A percentile compares a stretch with the other conserved stretches of the same genome.
These are phyloP conservation scores for Aspergillus ochraceus DNA, from an alignment of 2,329 filamentous ascomycete species.

Conservation along the genomic window DNA sequence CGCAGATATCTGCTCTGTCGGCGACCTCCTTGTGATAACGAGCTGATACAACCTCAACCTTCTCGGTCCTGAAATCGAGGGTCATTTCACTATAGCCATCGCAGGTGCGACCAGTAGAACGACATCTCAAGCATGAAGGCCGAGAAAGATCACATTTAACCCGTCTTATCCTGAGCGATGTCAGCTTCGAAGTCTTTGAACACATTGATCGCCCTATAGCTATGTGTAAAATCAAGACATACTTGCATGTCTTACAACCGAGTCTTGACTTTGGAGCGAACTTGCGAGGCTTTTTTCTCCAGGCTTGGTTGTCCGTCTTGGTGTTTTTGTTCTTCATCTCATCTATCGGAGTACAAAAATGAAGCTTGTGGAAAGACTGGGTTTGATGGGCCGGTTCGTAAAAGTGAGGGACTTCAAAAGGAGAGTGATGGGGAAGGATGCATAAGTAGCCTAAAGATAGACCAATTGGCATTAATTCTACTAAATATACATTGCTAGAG, in stretches of 20 bases:
- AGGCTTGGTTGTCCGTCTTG: conserved; percentile 31
- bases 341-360: not conserved
- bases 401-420: too few relatives aligned
- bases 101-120: conserved; percentile 40
- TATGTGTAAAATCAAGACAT: conserved; percentile 22
- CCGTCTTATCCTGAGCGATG: conserved; percentile 33
- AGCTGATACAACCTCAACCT: not conserved
- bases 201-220: not conserved
- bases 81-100: conserved; percentile 33
- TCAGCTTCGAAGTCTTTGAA: not conserved
- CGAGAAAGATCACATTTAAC: conserved; percentile 39
- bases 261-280: conserved; percentile 43
- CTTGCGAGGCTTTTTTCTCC: conserved; percentile 39
- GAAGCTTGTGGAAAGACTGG: too few relatives aligned
- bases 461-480: too few relatives aligned
- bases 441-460: too few relatives aligned
- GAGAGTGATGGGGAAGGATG: too few relatives aligned
- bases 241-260: conserved; percentile 46
- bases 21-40: not conserved
- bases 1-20: conserved; percentile 13
- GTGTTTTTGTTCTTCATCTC: conserved; percentile 1
- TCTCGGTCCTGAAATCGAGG: not conserved
- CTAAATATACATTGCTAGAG: too few relatives aligned
- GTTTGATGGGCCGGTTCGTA: too few relatives aligned
- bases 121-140: conserved; percentile 39